Base-by-base conservation (phyloP, 345 rosid species). In the Orychophragmus violaceus region DNA sequence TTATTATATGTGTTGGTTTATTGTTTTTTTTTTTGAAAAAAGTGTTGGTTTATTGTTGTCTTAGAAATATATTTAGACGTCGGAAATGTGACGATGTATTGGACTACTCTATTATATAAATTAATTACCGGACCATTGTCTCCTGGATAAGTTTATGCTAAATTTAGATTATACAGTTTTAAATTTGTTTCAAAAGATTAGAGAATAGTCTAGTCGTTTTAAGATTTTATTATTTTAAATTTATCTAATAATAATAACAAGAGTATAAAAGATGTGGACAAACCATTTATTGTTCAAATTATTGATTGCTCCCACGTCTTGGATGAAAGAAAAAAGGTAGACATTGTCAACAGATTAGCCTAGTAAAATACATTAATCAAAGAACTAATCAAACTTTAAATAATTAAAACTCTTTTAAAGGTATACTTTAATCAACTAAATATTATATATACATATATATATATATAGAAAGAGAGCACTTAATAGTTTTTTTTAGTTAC, bases 291-390 rank as follows among this genome's bases (percentile, higher is more conserved):
- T 5, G 27, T 51, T 35, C 30, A 68, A 51, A 10, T 39, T 21
- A 13, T 54, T 55, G 69, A 71, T 46, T 56, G 70, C 70, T 45
- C 21, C 41, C 76, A 71, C 76, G 76, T 71, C 64, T 63, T 63
- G 33, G 36, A 45, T 24, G 19, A 23, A 45, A 10, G 8, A 45
- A 28, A 55, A 12, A 11, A 39, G n/a, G 36, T 22, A 18, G 58
- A 63, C 49, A 71, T 18, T 30, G 58, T 71, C 70, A 45, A 55
- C 70, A 45, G 1, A 28, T 62, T 24, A 28, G 46, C 37, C 27
- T 53, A 53, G 36, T 13, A 24, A 45, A 54, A 9, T 64, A 32
- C 37, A 49, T 24, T 14, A 64, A 64, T 23, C n/a, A 23, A 50
- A 64, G 58, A 63, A 63, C 57, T 63, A 49, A 49, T 49, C 46